phyloP scores from a whole-genome alignment of 768 basidiomycete species.

The Lentinus brumalis region DNA sequence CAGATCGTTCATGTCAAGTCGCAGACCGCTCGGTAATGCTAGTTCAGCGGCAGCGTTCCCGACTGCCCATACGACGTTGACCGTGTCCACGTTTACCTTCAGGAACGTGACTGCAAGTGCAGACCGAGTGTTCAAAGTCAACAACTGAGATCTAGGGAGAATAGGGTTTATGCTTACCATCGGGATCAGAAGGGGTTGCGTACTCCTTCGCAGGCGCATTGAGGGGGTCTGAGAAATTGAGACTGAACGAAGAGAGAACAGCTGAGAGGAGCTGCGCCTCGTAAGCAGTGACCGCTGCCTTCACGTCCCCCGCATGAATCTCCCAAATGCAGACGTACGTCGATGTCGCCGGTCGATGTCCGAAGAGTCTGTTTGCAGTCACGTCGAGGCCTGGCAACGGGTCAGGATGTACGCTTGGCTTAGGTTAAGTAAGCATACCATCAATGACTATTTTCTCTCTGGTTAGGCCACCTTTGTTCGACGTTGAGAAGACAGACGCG shows the following conservation, averaged over 20 bases:
- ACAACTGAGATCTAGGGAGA: background rate
- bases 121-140: background rate
- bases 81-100: conserved; percentile 57
- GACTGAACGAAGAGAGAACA: conserved; percentile 57
- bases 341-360: conserved; percentile 79
- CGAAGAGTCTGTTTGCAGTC: conserved; percentile 84
- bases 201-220: conserved; percentile 83
- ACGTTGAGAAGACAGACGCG: conserved; percentile 35
- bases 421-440: conserved; percentile 30
- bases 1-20: conserved; percentile 73
- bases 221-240: conserved; percentile 72
- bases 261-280: conserved; percentile 54
- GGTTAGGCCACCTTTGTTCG: conserved; percentile 15
- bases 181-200: conserved; percentile 65
- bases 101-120: conserved; percentile 74
- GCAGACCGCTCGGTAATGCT: conserved; percentile 58
- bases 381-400: conserved; percentile 65
- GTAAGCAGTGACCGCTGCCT: conserved; percentile 53
- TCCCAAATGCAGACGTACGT: conserved; percentile 97
- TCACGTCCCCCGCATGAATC: conserved; percentile 67
- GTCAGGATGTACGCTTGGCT: background rate
- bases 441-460: conserved; percentile 50
- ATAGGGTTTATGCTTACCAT: conserved; percentile 52
- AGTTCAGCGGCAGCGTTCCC: conserved; percentile 56
- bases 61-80: conserved; percentile 60